Base-by-base conservation (phyloP, 306 rosid genomes). In the Medicago arabica region DNA sequence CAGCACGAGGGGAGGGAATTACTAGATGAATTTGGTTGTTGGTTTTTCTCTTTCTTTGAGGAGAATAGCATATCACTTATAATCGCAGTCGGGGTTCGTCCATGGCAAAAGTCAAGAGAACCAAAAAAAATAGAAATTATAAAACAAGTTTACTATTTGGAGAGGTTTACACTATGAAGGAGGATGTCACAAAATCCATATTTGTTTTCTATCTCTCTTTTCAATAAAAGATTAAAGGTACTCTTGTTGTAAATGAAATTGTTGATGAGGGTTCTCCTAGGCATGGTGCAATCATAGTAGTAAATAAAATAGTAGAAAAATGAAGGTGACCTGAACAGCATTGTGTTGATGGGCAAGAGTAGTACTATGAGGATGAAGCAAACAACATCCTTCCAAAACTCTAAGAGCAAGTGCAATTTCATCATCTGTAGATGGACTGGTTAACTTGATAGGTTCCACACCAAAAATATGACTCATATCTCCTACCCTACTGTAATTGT, bases 341-440 rank as follows among this genome's bases (percentile, higher is more conserved):
- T 87, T 85, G 80, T 87, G 83, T 23, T 76, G 88, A 84, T 89
- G 92, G 16, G 95, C 86, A 19, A 89, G 80, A 74, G 83, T 73
- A 3, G 95, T 82, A 50, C 92, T 89, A 4, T 46, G 82, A 5
- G 76, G 84, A 63, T 89, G 95, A 75, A 89, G 90, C 80, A 89
- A 83, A 74, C 95, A 89, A 77, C 92, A 89, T 1, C 95, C 95
- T 86, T 89, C 95, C 78, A 89, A 80, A 28, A 86, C 95, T 62
- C 89, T 88, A 59, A 89, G 90, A 2, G 92, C 88, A 5, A 88
- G 84, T 14, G 88, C 89, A 38, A 84, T 85, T 85, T 86, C 92
- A 63, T 83, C 88, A 84, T 89, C 89, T 0, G 88, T 88, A 0
- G 97, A 84, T 16, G 97, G 96, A 77, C 96, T 87, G 0, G 90